phyloP scores from a whole-genome alignment of 2,329 filamentous ascomycete species.

The Taxawa tesnikishii region DNA sequence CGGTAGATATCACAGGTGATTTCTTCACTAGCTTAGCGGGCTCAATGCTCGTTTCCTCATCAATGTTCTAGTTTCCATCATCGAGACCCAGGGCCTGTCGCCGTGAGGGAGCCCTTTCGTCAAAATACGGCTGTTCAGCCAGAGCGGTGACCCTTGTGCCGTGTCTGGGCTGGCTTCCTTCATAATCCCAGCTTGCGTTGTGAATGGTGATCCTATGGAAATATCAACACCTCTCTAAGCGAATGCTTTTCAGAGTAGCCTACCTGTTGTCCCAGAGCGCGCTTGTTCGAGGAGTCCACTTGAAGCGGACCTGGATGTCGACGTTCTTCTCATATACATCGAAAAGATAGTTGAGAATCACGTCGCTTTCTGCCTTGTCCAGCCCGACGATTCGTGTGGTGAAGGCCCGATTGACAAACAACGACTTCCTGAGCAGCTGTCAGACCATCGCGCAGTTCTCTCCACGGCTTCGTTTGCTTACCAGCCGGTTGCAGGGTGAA shows the following conservation, averaged over 20 bases:
- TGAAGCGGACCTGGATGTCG: constrained; percentile 61
- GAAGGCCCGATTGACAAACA: constrained; percentile 61
- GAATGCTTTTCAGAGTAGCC: constrained; percentile 10
- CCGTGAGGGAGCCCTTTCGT: constrained; percentile 50
- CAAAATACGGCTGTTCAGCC: constrained; percentile 60
- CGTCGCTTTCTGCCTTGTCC: constrained; percentile 56
- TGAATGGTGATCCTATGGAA: constrained; percentile 49
- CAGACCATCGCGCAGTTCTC: too few relatives aligned
- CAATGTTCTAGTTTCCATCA: constrained; percentile 16
- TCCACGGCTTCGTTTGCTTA: too few relatives aligned
- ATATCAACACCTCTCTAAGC: constrained; percentile 1
- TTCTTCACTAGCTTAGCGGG: too few relatives aligned
- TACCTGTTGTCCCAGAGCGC: constrained; percentile 61
- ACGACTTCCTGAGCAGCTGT: too few relatives aligned
- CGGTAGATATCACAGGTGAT: too few relatives aligned
- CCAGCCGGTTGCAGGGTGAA: constrained; percentile 63
- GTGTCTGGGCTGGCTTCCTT: constrained; percentile 52
- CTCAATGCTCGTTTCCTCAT: too few relatives aligned
- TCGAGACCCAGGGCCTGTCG: constrained; percentile 54
- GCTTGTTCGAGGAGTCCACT: constrained; percentile 55
- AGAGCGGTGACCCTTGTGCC: constrained; percentile 60
- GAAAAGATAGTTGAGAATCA: constrained; percentile 54
- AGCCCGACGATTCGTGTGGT: constrained; percentile 57
- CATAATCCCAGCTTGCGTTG: constrained; percentile 64
- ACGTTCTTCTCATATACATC: constrained; percentile 57